Evolutionary conservation across 768 basidiomycete genomes (phyloP), one percentile per base, ranked within the genome.

Genomic region (Macrocybe gigantea): DNA sequence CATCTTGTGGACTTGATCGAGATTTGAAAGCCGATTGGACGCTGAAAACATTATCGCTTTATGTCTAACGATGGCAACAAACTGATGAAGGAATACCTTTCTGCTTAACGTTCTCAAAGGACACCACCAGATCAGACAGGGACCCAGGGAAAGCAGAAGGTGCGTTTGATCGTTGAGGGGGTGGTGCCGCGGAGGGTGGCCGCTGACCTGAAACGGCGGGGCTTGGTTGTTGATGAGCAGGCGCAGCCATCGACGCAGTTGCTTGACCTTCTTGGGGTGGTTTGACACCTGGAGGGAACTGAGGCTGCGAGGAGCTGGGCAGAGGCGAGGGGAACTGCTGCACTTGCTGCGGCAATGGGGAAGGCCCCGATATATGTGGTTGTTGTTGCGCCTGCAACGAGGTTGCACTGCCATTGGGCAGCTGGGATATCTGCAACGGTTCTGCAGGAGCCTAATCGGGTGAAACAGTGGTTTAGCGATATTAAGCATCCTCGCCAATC

Each of bases 81-180:
- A 37, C 13, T 6, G 14, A 29, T 36, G 41, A 49, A 40, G 31
- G 59, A 73, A 42, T 52, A 93, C 94, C 93, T 64, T 96, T 93
- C 73, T 95, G 93, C 69, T 97, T 98, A 38, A 95, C 93, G 40
- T 77, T 87, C 71, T 98, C 95, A 60, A 97, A 98, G 36, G 91
- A 93, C 14, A 87, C 82, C 36, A 97, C 93, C 45, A 99, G 74
- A 61, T 97, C 95, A 8, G 91, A 90, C 61, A 99, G 63, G 29
- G 84, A 91, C 48, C 84, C 89, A 12, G 90, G 93, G 77, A 85
- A 84, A 14, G 80, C 79, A 15, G 63, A 64, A 7, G 71, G 64
- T 15, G 71, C 57, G 41, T 72, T 56, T 13, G 73, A 60, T 33
- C 72, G 73, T 47, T 64, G 66, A 35, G 63, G 66, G 29, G 64